These are phyloP conservation scores for Rhizopogon rudus DNA, from an alignment of 768 basidiomycete species.

Conservation along the genomic window DNA sequence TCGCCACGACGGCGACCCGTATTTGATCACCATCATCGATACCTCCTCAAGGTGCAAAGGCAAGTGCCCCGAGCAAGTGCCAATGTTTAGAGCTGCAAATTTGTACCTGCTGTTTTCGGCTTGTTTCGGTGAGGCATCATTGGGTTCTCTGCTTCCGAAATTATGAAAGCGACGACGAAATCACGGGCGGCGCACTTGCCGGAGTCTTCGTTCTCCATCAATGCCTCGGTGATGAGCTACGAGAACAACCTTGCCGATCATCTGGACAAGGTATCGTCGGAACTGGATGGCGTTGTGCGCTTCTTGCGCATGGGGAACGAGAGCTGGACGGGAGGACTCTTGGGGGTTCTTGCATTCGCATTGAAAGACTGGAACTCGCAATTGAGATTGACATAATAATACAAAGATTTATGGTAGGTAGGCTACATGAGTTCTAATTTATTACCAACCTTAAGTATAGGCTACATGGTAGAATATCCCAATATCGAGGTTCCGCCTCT, in stretches of 20 bases:
- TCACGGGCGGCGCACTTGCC: background rate
- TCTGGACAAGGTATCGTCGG: conserved; percentile 60
- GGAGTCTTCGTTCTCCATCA: conserved; percentile 39
- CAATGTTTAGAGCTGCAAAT: too few relatives aligned
- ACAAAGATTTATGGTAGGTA: background rate
- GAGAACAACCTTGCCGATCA: conserved; percentile 45
- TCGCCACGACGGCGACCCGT: conserved; percentile 60
- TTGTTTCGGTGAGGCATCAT: conserved; percentile 41
- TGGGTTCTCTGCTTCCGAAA: conserved; percentile 47
- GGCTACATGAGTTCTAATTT: background rate
- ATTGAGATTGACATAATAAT: background rate
- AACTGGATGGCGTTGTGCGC: conserved; percentile 67
- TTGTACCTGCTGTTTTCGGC: too few relatives aligned
- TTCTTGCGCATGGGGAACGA: conserved; percentile 69
- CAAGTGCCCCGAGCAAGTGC: conserved; percentile 20
- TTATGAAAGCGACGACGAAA: background rate
- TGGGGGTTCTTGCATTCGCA: conserved; percentile 68
- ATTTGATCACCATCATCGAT: conserved; percentile 50
- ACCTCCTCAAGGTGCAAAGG: conserved; percentile 39
- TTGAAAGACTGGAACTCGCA: conserved; percentile 73
- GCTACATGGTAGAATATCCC: too few relatives aligned
- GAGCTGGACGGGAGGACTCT: conserved; percentile 57
- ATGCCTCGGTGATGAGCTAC: conserved; percentile 20
- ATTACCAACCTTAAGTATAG: background rate
- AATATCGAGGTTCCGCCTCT: too few relatives aligned